These are phyloP conservation scores for Penicillium frequentans DNA, from an alignment of 2,329 filamentous ascomycete genomes.

Conservation along the genomic window DNA sequence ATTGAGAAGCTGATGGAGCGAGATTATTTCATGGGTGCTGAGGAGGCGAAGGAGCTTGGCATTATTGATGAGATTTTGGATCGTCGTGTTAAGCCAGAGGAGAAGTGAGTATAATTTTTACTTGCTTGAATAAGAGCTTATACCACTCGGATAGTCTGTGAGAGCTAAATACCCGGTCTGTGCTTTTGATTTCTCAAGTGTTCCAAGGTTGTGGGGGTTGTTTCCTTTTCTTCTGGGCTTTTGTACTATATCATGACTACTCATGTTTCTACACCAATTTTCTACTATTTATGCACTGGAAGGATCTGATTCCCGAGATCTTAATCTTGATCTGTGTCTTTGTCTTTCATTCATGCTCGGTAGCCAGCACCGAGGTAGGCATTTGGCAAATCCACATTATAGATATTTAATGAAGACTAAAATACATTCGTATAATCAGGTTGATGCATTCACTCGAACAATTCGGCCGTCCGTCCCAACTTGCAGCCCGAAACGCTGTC, in stretches of 20 bases:
- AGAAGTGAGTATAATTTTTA: neutral
- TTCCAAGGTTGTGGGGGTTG: neutral
- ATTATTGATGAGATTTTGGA: conserved; percentile 87
- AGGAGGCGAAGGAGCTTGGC: conserved; percentile 85
- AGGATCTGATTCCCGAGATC: neutral
- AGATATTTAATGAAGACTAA: neutral
- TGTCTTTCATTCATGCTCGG: neutral
- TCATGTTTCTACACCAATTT: neutral
- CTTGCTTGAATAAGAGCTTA: neutral
- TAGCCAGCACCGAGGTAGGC: conserved; percentile 6
- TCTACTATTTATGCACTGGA: neutral
- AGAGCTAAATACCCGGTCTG: neutral
- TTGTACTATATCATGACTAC: neutral
- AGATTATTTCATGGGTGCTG: conserved; percentile 87
- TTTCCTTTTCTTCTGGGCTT: too few species aligned
- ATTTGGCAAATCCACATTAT: neutral
- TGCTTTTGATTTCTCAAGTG: neutral
- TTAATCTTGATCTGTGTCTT: neutral
- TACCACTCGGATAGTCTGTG: neutral
- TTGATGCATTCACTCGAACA: conserved; percentile 29
- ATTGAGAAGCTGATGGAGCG: conserved; percentile 96
- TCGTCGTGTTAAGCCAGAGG: conserved; percentile 34
- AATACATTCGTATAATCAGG: conserved; percentile 7
- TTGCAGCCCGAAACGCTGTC: conserved; percentile 40
- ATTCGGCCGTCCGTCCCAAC: conserved; percentile 36